These are phyloP conservation scores for Colletotrichum costaricense DNA, from an alignment of 2,329 filamentous ascomycete genomes.

Conservation along the genomic window DNA sequence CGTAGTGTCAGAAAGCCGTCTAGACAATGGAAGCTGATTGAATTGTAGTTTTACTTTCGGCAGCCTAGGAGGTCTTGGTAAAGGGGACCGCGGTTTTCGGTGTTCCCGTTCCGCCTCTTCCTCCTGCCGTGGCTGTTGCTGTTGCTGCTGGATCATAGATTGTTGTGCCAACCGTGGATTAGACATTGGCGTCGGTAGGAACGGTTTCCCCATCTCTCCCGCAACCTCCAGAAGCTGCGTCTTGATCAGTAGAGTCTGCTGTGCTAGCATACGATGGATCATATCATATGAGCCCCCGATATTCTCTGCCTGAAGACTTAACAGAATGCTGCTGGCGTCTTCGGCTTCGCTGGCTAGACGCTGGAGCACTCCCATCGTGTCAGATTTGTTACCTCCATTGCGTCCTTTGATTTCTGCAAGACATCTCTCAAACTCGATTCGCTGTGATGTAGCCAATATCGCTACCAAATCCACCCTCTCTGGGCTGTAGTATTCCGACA, in stretches of 20 bases:
- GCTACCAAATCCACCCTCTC: background rate
- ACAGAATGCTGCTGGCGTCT: background rate
- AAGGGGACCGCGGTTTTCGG: background rate
- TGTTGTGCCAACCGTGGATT: background rate
- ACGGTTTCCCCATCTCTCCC: background rate
- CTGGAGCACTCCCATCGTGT: background rate
- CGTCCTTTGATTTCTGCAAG: background rate
- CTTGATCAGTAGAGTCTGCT: slow-evolving; percentile 2
- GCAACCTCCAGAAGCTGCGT: slow-evolving; percentile 6
- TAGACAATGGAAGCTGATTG: background rate
- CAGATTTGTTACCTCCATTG: background rate
- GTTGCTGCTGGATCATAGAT: background rate
- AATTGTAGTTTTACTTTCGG: background rate
- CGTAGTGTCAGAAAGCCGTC: background rate
- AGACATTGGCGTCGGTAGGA: background rate
- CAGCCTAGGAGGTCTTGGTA: background rate
- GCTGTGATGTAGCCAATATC: background rate
- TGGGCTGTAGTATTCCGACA: background rate
- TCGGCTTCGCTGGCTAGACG: background rate
- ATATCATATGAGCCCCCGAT: background rate
- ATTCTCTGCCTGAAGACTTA: background rate
- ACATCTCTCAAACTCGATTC: slow-evolving; percentile 18
- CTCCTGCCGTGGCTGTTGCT: too few species aligned
- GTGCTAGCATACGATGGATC: slow-evolving; percentile 2
- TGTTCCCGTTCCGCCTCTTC: background rate